These are phyloP conservation scores for Cercospora janseana DNA, from an alignment of 2,329 filamentous ascomycete genomes.

Conservation along the genomic window DNA sequence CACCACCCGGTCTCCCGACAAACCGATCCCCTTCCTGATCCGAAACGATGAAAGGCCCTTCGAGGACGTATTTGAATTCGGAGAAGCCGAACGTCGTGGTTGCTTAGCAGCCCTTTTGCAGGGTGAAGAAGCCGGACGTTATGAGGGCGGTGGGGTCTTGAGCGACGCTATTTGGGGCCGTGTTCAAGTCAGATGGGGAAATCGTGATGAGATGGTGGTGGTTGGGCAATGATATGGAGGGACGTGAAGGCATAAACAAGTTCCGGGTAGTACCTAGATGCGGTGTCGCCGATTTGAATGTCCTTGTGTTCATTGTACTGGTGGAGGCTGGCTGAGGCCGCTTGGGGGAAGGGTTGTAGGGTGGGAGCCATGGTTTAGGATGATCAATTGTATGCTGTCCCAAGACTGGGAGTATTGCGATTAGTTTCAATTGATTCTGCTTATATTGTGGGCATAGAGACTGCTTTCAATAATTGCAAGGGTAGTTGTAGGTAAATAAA, in stretches of 20 bases:
- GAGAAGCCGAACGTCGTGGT: slow-evolving; percentile 2
- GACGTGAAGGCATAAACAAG: too few relatives aligned
- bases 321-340: not conserved
- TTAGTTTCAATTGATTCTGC: too few relatives aligned
- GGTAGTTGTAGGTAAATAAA: too few relatives aligned
- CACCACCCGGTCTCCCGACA: not conserved
- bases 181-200: not conserved
- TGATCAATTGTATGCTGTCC: not conserved
- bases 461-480: too few relatives aligned
- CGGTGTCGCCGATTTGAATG: slow-evolving; percentile 1
- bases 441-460: too few relatives aligned
- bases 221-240: not conserved
- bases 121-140: slow-evolving; percentile 6
- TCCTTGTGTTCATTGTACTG: slow-evolving; percentile 8
- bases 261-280: not conserved
- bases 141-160: not conserved
- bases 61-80: slow-evolving; percentile 8
- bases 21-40: not conserved
- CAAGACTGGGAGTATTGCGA: too few relatives aligned
- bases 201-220: not conserved
- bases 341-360: slow-evolving; percentile 3
- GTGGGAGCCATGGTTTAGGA: not conserved
- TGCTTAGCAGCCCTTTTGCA: slow-evolving; percentile 3
- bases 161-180: not conserved
- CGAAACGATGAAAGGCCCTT: not conserved